phyloP scores from a whole-genome alignment of 2,329 filamentous ascomycete genomes.

The Fusarium sp. region DNA sequence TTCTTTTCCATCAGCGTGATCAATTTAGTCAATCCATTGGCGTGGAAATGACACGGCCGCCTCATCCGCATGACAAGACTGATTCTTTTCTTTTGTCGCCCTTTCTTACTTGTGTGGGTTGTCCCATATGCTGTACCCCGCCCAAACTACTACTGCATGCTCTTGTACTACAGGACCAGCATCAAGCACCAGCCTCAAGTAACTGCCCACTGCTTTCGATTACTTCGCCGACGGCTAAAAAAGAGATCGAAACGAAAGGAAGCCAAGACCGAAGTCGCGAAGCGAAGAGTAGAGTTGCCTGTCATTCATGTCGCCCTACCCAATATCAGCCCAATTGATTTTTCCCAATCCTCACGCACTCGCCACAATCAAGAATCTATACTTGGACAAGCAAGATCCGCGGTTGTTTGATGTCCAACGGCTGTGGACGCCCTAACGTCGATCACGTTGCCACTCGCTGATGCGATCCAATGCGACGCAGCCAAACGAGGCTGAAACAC shows the following conservation, averaged over 20 bases:
- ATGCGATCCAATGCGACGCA: constrained; percentile 39
- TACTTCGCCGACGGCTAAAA: constrained; percentile 11
- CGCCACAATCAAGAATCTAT: constrained; percentile 21
- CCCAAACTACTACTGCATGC: constrained; percentile 2
- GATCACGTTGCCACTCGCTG: constrained; percentile 42
- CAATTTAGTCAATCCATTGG: constrained; percentile 6
- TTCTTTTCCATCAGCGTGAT: neutral
- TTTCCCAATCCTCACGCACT: constrained; percentile 10
- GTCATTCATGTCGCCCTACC: constrained; percentile 31
- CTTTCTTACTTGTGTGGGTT: constrained; percentile 7
- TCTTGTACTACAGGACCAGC: constrained; percentile 4
- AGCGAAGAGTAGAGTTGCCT: neutral
- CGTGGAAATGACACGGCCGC: neutral
- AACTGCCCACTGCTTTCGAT: neutral
- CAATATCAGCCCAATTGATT: constrained; percentile 32
- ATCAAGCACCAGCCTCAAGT: neutral
- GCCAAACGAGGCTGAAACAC: constrained; percentile 38
- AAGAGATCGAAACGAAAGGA: neutral
- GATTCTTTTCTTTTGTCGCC: constrained; percentile 22
- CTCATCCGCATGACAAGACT: neutral
- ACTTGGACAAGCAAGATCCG: neutral
- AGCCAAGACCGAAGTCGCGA: neutral
- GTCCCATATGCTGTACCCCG: neutral
- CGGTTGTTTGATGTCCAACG: constrained; percentile 26
- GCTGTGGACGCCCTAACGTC: constrained; percentile 24